A percentile compares a stretch with the other conserved stretches of the same genome.
Evolutionary conservation across 768 basidiomycete species (phyloP).

Genomic region (Atractiella rhizophila): DNA sequence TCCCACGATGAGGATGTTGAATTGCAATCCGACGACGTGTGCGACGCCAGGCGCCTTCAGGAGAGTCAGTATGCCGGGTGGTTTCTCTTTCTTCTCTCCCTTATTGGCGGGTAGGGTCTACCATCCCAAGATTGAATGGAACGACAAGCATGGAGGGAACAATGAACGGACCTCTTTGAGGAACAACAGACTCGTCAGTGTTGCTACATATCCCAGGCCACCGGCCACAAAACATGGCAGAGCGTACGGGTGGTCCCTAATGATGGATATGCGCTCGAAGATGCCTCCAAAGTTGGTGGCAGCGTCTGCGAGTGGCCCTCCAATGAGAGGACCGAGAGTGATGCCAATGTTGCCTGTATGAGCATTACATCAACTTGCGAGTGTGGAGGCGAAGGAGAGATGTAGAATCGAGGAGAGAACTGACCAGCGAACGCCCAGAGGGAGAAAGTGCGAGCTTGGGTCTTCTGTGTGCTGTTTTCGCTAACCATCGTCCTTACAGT

Average conservation of each 20-base stretch:
- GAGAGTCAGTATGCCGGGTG: background rate
- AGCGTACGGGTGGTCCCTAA: slow-evolving; percentile 9
- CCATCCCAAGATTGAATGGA: too few species aligned
- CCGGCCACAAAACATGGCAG: slow-evolving; percentile 15
- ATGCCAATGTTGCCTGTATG: background rate
- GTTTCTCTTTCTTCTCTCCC: background rate
- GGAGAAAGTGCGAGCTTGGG: slow-evolving; percentile 13
- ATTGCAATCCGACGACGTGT: background rate
- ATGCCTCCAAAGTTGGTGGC: slow-evolving; percentile 6
- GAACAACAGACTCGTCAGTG: slow-evolving; percentile 10
- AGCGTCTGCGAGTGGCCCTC: slow-evolving; percentile 14
- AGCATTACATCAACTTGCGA: background rate
- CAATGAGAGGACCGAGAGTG: slow-evolving; percentile 10
- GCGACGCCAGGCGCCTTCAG: background rate
- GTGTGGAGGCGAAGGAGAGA: background rate
- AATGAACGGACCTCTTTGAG: slow-evolving; percentile 13
- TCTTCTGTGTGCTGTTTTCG: background rate
- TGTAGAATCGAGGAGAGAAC: slow-evolving; percentile 3
- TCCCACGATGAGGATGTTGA: background rate
- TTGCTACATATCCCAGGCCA: slow-evolving; percentile 10
- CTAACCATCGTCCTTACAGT: slow-evolving; percentile 12
- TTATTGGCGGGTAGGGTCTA: background rate
- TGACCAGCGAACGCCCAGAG: slow-evolving; percentile 12
- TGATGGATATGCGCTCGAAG: slow-evolving; percentile 7
- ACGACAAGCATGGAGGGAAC: background rate